Percentiles rank a stretch among this genome's conserved stretches.
Evolutionary conservation across 2,329 filamentous ascomycete genomes (phyloP).

Genomic region (Aureobasidium melanogenum): DNA sequence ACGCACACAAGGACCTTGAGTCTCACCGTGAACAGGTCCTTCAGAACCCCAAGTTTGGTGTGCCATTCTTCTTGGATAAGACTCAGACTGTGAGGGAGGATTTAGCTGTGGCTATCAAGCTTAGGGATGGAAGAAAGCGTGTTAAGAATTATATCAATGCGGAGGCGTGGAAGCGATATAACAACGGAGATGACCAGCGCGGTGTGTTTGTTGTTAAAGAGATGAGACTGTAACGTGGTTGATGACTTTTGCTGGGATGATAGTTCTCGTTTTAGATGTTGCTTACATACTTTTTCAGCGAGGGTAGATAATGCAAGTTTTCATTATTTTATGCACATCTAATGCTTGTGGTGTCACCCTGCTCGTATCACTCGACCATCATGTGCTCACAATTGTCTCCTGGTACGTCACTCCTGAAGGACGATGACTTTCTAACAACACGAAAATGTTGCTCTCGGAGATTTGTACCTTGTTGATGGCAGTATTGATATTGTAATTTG

Average conservation of each 20-base stretch:
- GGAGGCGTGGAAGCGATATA: neutral
- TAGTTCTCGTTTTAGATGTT: neutral
- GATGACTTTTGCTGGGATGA: neutral
- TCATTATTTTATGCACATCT: neutral
- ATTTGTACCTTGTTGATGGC: too few species aligned
- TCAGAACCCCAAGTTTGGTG: neutral
- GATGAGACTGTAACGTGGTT: neutral
- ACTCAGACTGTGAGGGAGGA: neutral
- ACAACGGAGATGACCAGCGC: neutral
- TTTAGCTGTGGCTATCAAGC: neutral
- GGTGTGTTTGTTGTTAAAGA: neutral
- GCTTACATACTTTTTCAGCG: neutral
- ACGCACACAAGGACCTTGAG: neutral
- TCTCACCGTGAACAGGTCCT: neutral
- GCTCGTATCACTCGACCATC: neutral
- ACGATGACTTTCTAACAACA: too few species aligned
- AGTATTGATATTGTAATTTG: too few species aligned
- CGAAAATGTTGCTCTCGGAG: too few species aligned
- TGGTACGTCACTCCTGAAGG: too few species aligned
- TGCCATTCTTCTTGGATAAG: neutral
- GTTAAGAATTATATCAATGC: neutral
- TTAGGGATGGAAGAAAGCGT: neutral
- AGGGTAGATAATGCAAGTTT: neutral
- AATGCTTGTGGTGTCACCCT: neutral
- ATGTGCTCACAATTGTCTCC: neutral